Base-by-base conservation (phyloP, 176 grass and related monocot genomes). In the Oryza meridionalis region DNA sequence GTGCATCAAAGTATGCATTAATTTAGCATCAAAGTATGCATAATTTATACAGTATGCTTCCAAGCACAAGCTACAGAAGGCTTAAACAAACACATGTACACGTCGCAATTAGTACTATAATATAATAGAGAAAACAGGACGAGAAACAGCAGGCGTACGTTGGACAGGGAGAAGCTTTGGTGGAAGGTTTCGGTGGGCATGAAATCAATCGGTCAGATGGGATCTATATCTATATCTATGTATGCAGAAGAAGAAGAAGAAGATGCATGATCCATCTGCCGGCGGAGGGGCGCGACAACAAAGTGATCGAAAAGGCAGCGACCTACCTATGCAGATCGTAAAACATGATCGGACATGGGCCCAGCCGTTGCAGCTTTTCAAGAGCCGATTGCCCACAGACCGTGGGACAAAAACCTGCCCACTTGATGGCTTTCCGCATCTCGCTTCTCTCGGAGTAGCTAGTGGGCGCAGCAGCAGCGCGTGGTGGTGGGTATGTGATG, bases 291-390 rank as follows among this genome's bases (percentile, higher is more conserved):
- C 12, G n/a, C n/a, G 44, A 51, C 49, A 72, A 33, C 16, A 31
- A 31, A 38, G 37, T 37, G 73, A 58, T 76, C 49, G 50, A 62
- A n/a, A 59, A 10, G 17, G 26, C 17, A 31, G 11, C 17, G 5
- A 76, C 50, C 17, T 33, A 35, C 49, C 27, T 61, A 37, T 5
- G 53, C 53, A 76, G 73, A 76, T 76, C 73, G 55, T 77, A 59
- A 59, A 59, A 77, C 75, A 77, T 59, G 53, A 63, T 77, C 53
- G 16, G 75, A 63, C 75, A 77, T 13, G 75, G 75, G 7, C 53
- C 75, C 53, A 22, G 6, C 11, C 11, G 3, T 35, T 4, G 51
- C 75, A 77, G 53, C 75, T 42, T 77, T 77, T 13, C 32, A 38
- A 77, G 33, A 15, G 21, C 53, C 14, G 53, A 77, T 77, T 77